Conservation (phyloP, 495 filamentous ascomycete genomes). For the Diplogelasinospora grovesii region DNA sequence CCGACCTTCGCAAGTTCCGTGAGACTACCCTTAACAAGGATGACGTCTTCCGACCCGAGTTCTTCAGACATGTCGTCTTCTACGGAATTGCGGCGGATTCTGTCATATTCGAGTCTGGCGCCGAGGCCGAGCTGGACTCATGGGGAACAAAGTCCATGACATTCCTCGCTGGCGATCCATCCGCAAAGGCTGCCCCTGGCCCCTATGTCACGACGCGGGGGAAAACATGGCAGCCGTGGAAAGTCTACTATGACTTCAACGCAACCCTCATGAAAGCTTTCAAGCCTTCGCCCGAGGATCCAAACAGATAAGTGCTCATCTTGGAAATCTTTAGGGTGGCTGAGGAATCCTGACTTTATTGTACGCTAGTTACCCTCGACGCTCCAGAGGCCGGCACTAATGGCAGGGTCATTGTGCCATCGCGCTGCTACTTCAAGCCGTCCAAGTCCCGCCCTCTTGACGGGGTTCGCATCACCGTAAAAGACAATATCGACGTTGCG, state of each 20-base stretch:
- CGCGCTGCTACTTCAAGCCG: constrained; percentile 4
- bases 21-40: background rate
- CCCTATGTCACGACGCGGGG: background rate
- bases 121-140: background rate
- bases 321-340: background rate
- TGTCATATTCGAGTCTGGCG: background rate
- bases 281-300: background rate
- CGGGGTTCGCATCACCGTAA: constrained; percentile 3
- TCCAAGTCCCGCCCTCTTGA: constrained; percentile 1
- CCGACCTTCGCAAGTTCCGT: constrained; percentile 2
- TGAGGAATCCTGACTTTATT: background rate
- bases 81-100: background rate
- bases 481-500: constrained; percentile 6
- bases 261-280: constrained; percentile 1
- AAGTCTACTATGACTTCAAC: constrained; percentile 1
- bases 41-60: constrained; percentile 3
- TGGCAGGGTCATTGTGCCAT: constrained; percentile 2
- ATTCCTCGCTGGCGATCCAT: background rate
- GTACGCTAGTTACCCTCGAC: background rate
- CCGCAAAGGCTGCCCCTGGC: background rate
- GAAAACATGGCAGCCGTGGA: constrained; percentile 4
- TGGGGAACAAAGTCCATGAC: background rate
- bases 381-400: background rate
- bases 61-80: background rate
- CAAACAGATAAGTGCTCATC: background rate